Conservation (phyloP, 208 protist species). For the Trypanosoma brucei region DNA sequence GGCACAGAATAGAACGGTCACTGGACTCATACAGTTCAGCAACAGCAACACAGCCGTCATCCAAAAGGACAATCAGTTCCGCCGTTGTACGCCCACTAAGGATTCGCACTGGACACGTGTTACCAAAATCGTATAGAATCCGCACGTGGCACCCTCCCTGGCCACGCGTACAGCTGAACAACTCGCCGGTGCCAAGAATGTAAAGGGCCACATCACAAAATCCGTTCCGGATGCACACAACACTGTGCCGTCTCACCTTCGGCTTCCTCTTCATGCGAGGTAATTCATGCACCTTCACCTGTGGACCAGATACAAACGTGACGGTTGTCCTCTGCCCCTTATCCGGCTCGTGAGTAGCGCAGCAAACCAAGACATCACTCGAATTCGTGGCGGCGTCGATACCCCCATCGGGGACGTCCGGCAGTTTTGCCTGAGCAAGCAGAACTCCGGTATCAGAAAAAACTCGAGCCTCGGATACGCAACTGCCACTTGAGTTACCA, state of each 20-base stretch:
- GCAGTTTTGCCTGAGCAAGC: constrained; percentile 38
- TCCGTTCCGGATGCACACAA: constrained; percentile 13
- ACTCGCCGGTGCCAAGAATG: constrained; percentile 3
- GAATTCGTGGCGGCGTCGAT: constrained; percentile 6
- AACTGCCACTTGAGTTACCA: neutral
- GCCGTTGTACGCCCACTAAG: constrained; percentile 28
- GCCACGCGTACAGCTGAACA: constrained; percentile 14
- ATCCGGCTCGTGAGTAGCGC: constrained; percentile 1
- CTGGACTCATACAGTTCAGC: constrained; percentile 20
- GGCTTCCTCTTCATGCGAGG: neutral
- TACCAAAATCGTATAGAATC: constrained; percentile 27
- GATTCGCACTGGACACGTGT: constrained; percentile 30
- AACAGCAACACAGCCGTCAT: constrained; percentile 40
- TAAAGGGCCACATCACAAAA: constrained; percentile 16
- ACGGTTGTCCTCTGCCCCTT: constrained; percentile 1
- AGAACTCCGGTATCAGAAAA: constrained; percentile 52
- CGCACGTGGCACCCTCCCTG: neutral
- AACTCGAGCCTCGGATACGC: constrained; percentile 20
- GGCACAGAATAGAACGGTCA: neutral
- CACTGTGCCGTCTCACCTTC: neutral
- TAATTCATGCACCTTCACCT: constrained; percentile 11
- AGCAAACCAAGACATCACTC: constrained; percentile 13
- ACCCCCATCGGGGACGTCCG: constrained; percentile 4
- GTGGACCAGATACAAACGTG: constrained; percentile 11
- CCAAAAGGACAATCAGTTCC: constrained; percentile 58